These are phyloP conservation scores for Cladophialophora psammophila DNA, from an alignment of 2,329 filamentous ascomycete genomes.

Conservation along the genomic window DNA sequence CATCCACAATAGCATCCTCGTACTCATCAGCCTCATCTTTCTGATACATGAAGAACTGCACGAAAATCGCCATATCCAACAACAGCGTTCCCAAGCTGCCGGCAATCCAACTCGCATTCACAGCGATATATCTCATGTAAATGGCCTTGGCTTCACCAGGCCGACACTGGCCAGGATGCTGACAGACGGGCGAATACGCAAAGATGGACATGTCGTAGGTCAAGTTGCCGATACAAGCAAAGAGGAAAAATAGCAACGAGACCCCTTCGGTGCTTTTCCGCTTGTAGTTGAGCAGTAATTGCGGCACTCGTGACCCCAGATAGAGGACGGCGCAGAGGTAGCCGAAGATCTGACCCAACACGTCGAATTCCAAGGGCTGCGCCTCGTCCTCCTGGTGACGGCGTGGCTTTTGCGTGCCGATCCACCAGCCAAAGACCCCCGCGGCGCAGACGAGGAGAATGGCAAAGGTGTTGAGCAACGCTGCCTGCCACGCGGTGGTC, in stretches of 20 bases:
- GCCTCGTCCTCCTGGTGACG: conserved; percentile 46
- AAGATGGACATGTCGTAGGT: conserved; percentile 93
- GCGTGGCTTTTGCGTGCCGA: conserved; percentile 59
- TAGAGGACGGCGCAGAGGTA: conserved; percentile 91
- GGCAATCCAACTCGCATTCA: conserved; percentile 89
- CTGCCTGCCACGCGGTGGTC: conserved; percentile 54
- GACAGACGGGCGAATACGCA: conserved; percentile 81
- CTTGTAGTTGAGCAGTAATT: conserved; percentile 89
- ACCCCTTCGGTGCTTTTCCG: conserved; percentile 94
- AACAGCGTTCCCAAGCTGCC: conserved; percentile 88
- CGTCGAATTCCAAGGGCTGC: conserved; percentile 70
- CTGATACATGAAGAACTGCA: conserved; percentile 88
- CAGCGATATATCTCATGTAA: conserved; percentile 82
- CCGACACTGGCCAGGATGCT: conserved; percentile 59
- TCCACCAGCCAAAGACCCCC: conserved; percentile 84
- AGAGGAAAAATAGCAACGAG: conserved; percentile 92
- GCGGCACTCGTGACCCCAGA: conserved; percentile 85
- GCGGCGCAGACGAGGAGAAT: conserved; percentile 83
- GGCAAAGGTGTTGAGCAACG: conserved; percentile 76
- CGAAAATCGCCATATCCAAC: conserved; percentile 85
- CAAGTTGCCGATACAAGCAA: conserved; percentile 92
- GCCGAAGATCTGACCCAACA: conserved; percentile 87
- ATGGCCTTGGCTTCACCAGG: conserved; percentile 70
- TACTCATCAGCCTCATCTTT: conserved; percentile 43
- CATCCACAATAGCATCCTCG: conserved; percentile 28